Evolutionary conservation across 805 yeast genomes (phyloP), one percentile per base, ranked within the genome.

Genomic region (Lipomyces sp.): DNA sequence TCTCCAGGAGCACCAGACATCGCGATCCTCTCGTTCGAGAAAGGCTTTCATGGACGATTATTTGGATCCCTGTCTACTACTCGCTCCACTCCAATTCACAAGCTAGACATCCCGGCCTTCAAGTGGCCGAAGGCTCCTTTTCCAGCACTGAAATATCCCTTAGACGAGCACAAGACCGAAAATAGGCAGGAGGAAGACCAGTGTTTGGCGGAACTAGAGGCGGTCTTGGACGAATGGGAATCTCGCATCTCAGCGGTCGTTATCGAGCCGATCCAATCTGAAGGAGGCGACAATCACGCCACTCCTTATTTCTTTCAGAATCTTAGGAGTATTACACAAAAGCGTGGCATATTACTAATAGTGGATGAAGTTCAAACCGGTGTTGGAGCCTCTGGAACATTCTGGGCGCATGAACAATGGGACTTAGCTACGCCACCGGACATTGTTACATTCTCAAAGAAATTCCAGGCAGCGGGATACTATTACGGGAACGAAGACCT

Each of bases 121-220:
- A 80, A 86, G 65, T 90, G 97, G 97, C 98, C 98, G 66, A 89
- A 86, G 69, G 96, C 96, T 49, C 88, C 87, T 57, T 90, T 83
- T 75, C 98, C 98, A 58, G 62, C 77, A 45, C 82, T 87, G 70
- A 74, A 82, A 69, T 90, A 88, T 70, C 98, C 98, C 52, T 77
- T 89, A 64, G 90, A 81, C 49, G 76, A 79, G 45, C 65, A 81
- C 66, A 80, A 65, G 37, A 81, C 74, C 42, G 81, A 72, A 60
- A 90, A 90, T 78, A 72, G 74, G 43, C 68, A 74, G 44, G 96
- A 89, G 72, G 98, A 90, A 71, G 80, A 75, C 55, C 78, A 93
- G 65, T 86, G 96, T 68, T 76, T 90, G 58, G 78, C 73, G 42
- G 80, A 80, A 59, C 88, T 89, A 53, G 96, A 88, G 65, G 74